A percentile compares a stretch with the other conserved stretches of the same genome.
Evolutionary conservation across 2,329 filamentous ascomycete species (phyloP).

Genomic region (Aspergillus oerlinghausenensis): DNA sequence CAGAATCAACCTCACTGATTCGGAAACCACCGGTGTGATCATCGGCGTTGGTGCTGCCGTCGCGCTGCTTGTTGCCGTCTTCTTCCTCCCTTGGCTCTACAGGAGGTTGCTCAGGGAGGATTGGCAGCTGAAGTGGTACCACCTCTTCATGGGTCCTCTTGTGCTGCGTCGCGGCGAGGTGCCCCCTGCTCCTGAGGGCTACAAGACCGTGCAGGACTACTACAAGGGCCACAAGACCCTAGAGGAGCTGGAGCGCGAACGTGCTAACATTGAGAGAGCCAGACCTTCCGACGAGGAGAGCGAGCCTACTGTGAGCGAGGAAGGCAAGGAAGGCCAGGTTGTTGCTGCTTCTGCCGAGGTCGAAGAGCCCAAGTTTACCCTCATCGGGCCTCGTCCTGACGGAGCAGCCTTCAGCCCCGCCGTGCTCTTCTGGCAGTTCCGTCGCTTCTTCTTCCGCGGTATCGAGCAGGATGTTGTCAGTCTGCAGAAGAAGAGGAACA

Average conservation of each 20-base stretch:
- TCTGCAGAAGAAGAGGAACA: constrained; percentile 14
- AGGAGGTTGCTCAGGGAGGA: constrained; percentile 10
- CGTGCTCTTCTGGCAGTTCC: constrained; percentile 14
- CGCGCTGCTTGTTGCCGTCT: constrained; percentile 2
- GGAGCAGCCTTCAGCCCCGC: constrained; percentile 7
- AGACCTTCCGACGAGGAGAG: not conserved
- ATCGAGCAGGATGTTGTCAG: constrained; percentile 14
- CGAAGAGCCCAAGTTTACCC: not conserved
- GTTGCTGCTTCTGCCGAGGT: not conserved
- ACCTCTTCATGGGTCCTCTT: constrained; percentile 12
- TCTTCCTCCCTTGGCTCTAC: constrained; percentile 15
- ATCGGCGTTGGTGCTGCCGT: constrained; percentile 12
- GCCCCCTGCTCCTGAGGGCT: constrained; percentile 6
- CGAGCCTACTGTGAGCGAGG: not conserved
- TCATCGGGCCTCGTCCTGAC: constrained; percentile 14
- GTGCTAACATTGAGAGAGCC: not conserved
- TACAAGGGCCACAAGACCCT: constrained; percentile 18
- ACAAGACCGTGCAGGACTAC: constrained; percentile 9
- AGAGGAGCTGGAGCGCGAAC: constrained; percentile 11
- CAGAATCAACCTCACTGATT: constrained; percentile 10
- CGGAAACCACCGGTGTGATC: constrained; percentile 9
- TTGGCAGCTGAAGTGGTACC: constrained; percentile 12
- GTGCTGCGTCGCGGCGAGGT: constrained; percentile 14
- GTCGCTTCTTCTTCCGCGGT: constrained; percentile 12
- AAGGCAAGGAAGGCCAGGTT: not conserved